Conservation (phyloP, 1,284 basidiomycete species). For the Ustilago trichophora region DNA sequence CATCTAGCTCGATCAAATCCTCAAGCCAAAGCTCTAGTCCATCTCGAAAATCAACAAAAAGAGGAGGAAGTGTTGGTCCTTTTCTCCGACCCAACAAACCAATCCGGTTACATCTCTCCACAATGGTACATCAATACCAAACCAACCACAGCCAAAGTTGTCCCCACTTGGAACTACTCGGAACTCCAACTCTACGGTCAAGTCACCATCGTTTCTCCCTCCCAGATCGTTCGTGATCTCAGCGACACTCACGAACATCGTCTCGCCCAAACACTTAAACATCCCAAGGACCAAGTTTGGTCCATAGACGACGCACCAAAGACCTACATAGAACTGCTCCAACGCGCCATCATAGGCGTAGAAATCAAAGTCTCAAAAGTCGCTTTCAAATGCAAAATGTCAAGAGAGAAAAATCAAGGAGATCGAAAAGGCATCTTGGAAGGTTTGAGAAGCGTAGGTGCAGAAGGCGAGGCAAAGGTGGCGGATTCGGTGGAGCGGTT, state of each 20-base stretch:
- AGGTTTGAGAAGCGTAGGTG: slow-evolving; percentile 63
- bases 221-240: slow-evolving; percentile 11
- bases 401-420: slow-evolving; percentile 65
- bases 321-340: slow-evolving; percentile 66
- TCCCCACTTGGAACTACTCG: slow-evolving; percentile 54
- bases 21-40: slow-evolving; percentile 41
- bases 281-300: slow-evolving; percentile 55
- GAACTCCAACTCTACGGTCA: slow-evolving; percentile 42
- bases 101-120: slow-evolving; percentile 41
- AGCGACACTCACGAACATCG: slow-evolving; percentile 15
- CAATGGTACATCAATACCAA: slow-evolving; percentile 41
- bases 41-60: neutral
- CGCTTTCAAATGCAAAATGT: slow-evolving; percentile 68
- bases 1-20: slow-evolving; percentile 46
- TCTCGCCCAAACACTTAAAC: neutral
- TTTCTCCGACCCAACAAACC: slow-evolving; percentile 17
- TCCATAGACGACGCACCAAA: slow-evolving; percentile 67
- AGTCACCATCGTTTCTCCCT: neutral
- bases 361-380: slow-evolving; percentile 67
- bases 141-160: slow-evolving; percentile 38
- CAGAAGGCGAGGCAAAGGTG: slow-evolving; percentile 10
- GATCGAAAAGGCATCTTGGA: slow-evolving; percentile 67
- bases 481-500: slow-evolving; percentile 3
- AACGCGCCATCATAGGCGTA: slow-evolving; percentile 68
- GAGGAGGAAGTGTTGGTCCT: slow-evolving; percentile 26